Evolutionary conservation across 192 early-diverging fungal species (phyloP).

Genomic region (Rhizoclosmatium sp.): DNA sequence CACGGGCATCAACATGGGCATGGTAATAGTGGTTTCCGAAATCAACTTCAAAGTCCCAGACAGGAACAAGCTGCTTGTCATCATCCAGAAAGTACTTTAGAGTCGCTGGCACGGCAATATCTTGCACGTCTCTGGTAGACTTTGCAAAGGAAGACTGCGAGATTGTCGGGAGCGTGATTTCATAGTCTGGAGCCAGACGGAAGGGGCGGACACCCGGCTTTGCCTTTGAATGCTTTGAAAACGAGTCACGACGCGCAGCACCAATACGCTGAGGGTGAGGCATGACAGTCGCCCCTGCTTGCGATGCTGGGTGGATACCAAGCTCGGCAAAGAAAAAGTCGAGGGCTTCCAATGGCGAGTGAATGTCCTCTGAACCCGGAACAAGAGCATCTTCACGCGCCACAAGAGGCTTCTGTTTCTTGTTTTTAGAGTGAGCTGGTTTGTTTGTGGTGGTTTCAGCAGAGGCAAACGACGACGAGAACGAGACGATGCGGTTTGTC

Average conservation of each 20-base stretch:
- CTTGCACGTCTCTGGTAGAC: neutral
- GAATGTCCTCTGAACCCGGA: neutral
- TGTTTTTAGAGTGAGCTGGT: neutral
- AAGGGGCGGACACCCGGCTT: constrained; percentile 13
- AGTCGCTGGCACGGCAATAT: constrained; percentile 58
- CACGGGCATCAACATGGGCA: constrained; percentile 64
- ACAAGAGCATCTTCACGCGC: neutral
- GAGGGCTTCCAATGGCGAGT: constrained; percentile 21
- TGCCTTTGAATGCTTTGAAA: neutral
- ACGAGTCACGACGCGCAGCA: neutral
- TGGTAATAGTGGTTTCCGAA: constrained; percentile 84
- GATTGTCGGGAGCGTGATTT: constrained; percentile 8
- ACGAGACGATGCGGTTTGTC: constrained; percentile 73
- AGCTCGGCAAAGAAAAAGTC: constrained; percentile 24
- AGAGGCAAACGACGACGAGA: constrained; percentile 73
- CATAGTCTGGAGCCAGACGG: constrained; percentile 36
- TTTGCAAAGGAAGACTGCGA: neutral
- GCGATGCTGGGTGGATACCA: neutral
- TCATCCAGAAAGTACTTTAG: constrained; percentile 73
- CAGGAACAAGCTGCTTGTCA: constrained; percentile 64
- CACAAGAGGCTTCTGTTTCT: neutral
- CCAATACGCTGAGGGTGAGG: neutral
- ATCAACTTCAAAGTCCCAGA: constrained; percentile 86
- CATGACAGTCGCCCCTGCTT: neutral
- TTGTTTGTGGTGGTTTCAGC: neutral